A percentile compares a stretch with the other conserved stretches of the same genome.
Evolutionary conservation across 805 yeast species (phyloP).

Genomic region (Yarrowia sp.): DNA sequence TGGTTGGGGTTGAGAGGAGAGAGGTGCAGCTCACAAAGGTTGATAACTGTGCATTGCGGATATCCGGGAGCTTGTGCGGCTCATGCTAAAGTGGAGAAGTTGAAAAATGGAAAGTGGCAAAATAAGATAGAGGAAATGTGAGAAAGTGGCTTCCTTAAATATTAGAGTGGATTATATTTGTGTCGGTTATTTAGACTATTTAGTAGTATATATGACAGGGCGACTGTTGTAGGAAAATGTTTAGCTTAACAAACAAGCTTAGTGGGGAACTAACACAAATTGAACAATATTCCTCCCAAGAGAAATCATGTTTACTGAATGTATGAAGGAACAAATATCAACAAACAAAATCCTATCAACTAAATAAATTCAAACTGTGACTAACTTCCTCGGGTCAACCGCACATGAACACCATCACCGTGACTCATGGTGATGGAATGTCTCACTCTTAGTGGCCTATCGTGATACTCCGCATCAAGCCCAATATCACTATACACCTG

Average conservation of each 20-base stretch:
- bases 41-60: background rate
- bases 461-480: background rate
- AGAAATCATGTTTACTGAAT: no score
- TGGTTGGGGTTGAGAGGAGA: background rate
- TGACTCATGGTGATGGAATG: slow-evolving; percentile 3
- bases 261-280: no score
- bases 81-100: background rate
- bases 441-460: background rate
- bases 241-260: no score
- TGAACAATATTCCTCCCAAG: no score
- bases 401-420: background rate
- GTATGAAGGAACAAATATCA: no score
- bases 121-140: background rate
- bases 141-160: no score
- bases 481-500: slow-evolving; percentile 29
- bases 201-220: no score
- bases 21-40: background rate
- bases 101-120: background rate
- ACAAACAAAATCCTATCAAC: no score
- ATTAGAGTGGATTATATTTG: no score
- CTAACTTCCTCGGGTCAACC: background rate
- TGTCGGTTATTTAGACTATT: no score
- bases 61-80: slow-evolving; percentile 4
- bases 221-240: no score
- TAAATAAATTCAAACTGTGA: background rate